Evolutionary conservation across 495 filamentous ascomycete species (phyloP).

Genomic region (Staphylotrichum longicolle): DNA sequence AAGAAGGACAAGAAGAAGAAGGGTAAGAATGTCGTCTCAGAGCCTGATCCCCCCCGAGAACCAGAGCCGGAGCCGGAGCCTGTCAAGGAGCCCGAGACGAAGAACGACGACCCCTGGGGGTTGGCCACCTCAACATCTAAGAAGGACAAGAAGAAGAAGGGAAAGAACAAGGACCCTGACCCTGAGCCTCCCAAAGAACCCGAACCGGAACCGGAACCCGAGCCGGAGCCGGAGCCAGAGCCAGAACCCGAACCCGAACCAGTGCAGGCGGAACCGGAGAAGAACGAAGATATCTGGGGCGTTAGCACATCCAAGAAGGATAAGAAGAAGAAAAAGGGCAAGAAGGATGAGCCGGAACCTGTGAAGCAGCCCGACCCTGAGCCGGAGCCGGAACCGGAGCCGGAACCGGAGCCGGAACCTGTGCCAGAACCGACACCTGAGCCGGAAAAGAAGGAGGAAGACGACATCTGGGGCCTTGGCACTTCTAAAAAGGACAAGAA

Average conservation of each 20-base stretch:
- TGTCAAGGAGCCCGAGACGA: neutral
- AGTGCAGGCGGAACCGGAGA: slow-evolving; percentile 18
- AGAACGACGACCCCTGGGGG: neutral
- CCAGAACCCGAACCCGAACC: slow-evolving; percentile 10
- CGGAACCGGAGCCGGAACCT: slow-evolving; percentile 20
- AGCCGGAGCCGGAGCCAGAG: slow-evolving; percentile 12
- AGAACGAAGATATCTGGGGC: slow-evolving; percentile 29
- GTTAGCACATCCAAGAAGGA: slow-evolving; percentile 28
- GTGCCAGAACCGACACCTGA: slow-evolving; percentile 18
- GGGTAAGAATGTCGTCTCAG: slow-evolving; percentile 12
- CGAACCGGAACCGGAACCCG: slow-evolving; percentile 13
- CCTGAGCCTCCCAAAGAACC: slow-evolving; percentile 8
- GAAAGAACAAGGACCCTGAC: slow-evolving; percentile 24
- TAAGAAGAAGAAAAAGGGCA: slow-evolving; percentile 40
- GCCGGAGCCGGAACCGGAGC: slow-evolving; percentile 21
- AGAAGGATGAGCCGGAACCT: slow-evolving; percentile 26
- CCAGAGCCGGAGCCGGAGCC: neutral
- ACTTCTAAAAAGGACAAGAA: slow-evolving; percentile 27
- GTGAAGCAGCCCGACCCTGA: slow-evolving; percentile 21
- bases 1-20: slow-evolving; percentile 32
- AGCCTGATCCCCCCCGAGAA: too few species aligned
- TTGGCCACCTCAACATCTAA: neutral
- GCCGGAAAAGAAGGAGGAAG: slow-evolving; percentile 16
- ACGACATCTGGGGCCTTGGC: slow-evolving; percentile 19
- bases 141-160: slow-evolving; percentile 25